phyloP scores from a whole-genome alignment of 139 green algal species.

The Picochlorum sp. region DNA sequence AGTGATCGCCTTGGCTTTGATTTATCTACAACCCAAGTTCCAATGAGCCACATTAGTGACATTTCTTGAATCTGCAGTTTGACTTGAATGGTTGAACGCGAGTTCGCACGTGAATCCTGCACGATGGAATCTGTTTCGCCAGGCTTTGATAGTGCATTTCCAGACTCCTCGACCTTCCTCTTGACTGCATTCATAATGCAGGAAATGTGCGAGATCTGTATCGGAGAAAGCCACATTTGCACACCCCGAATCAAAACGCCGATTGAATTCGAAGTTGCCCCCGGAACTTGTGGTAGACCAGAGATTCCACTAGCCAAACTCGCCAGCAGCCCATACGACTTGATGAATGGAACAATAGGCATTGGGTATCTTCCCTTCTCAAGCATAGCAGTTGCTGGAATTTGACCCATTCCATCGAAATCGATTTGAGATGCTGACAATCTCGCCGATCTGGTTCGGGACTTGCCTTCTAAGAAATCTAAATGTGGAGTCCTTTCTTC shows the following conservation, averaged over 20 bases:
- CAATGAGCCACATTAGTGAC: slow-evolving; percentile 10
- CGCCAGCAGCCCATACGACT: not conserved
- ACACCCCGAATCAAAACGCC: not conserved
- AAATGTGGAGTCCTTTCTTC: not conserved
- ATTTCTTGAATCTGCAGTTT: not conserved
- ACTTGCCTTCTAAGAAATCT: not conserved
- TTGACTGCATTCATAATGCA: not conserved
- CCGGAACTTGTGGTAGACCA: not conserved
- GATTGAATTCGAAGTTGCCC: not conserved
- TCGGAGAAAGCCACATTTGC: not conserved
- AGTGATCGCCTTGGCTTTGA: slow-evolving; percentile 8
- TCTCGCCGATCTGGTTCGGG: too few species aligned
- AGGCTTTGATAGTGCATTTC: not conserved
- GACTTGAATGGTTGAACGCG: too few species aligned
- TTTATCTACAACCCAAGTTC: slow-evolving; percentile 27
- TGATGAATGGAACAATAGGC: not conserved
- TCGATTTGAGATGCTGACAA: too few species aligned
- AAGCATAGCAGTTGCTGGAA: too few species aligned
- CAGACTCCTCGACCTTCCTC: not conserved
- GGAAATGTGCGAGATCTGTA: not conserved
- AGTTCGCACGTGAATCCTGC: too few species aligned
- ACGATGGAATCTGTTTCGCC: not conserved
- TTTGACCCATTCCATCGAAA: too few species aligned
- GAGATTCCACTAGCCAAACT: not conserved
- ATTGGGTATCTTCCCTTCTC: not conserved